Evolutionary conservation across 164 flowering plant genomes (phyloP), one percentile per base, ranked within the genome.

Genomic region (Nelumbo lutea): DNA sequence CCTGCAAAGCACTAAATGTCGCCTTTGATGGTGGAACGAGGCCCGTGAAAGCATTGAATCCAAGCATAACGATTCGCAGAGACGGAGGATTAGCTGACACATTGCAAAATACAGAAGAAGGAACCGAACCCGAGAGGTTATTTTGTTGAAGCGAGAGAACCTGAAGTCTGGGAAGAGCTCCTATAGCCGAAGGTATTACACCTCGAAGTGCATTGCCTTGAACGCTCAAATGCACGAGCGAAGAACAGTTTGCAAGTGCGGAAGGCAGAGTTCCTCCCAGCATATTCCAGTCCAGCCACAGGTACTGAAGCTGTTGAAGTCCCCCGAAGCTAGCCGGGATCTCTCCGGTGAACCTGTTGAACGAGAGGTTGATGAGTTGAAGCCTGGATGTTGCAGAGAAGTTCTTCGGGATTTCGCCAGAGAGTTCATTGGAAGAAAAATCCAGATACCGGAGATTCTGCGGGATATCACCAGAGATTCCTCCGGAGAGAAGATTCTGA

Each of bases 231-330:
- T 93, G 91, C 42, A 82, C 3, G 27, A 27, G 27, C 27, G 27
- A 27, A 27, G 27, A 27, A 27, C 27, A 27, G 27, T 27, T 27
- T 27, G 87, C 81, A 1, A 93, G 67, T 7, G 91, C 93, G 1
- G 97, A 86, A 38, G 96, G 98, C 41, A 93, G 44, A 5, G 97
- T 82, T 9, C 98, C 97, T 61, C 78, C 75, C 42, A 93, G 58
- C 7, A 68, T 47, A 68, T 93, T 93, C 67, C 75, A 75, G 61
- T 87, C 97, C 5, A 93, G 76, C 90, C 88, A 85, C 3, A 93
- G 72, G 62, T 86, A 86, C 79, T 86, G 70, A 0, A 93, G 81
- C 71, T 74, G 27, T 64, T 82, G 90, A 9, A 91, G 77, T 61
- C 60, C 70, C 1, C 98, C 97, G 15, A 91, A 64, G n/a, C 77